These are phyloP conservation scores for Taxillus chinensis DNA, from an alignment of 164 flowering plant species.

Conservation along the genomic window DNA sequence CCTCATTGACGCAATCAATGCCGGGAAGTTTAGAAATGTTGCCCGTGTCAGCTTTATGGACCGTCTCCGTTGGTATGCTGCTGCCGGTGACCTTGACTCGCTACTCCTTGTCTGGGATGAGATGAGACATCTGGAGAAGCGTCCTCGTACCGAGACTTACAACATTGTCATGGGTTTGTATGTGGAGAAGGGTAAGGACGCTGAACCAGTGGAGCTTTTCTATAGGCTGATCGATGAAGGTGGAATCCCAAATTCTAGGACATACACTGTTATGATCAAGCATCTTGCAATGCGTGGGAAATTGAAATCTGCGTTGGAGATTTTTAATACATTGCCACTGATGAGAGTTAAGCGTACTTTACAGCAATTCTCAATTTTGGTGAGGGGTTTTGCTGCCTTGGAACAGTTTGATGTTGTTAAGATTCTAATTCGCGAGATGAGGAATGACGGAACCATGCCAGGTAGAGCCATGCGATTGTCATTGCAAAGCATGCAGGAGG, in stretches of 20 bases:
- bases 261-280: conserved; percentile 61
- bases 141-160: conserved; percentile 58
- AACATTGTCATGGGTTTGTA: conserved; percentile 58
- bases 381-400: conserved; percentile 27
- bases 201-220: conserved; percentile 43
- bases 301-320: conserved; percentile 46
- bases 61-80: conserved; percentile 49
- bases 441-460: conserved; percentile 16
- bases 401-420: conserved; percentile 46
- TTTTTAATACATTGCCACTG: conserved; percentile 51
- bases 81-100: conserved; percentile 48
- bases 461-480: conserved; percentile 31
- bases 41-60: conserved; percentile 51
- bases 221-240: conserved; percentile 50
- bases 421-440: conserved; percentile 53
- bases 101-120: conserved; percentile 49
- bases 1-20: conserved; percentile 41
- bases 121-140: conserved; percentile 26
- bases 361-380: conserved; percentile 52
- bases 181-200: conserved; percentile 35
- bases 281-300: conserved; percentile 51
- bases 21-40: conserved; percentile 37
- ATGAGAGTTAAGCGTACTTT: conserved; percentile 72
- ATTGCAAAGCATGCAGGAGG: conserved; percentile 40
- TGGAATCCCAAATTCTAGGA: conserved; percentile 69